Evolutionary conservation across 345 rosid genomes (phyloP).

Genomic region (Nephelium lappaceum): DNA sequence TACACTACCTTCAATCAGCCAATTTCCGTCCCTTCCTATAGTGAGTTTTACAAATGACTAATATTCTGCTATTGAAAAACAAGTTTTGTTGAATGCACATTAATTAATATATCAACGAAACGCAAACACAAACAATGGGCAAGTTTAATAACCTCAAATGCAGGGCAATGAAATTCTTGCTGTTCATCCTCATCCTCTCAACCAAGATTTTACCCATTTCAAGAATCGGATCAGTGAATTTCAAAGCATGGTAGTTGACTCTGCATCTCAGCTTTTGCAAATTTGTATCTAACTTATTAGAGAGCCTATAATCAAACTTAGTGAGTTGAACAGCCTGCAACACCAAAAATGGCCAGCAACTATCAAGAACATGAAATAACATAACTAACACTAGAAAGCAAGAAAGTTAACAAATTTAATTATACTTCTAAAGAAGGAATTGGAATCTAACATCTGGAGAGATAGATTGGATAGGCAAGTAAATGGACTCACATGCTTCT

Average conservation of each 20-base stretch:
- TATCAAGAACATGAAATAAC: not conserved
- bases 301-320: conserved; percentile 90
- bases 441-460: not conserved
- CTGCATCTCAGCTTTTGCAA: conserved; percentile 94
- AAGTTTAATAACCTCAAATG: conserved; percentile 67
- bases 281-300: conserved; percentile 63
- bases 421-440: not conserved
- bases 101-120: not conserved
- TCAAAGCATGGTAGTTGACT: conserved; percentile 85
- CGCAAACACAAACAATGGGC: not conserved
- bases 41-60: no score
- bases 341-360: conserved; percentile 11
- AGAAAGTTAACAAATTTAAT: no score
- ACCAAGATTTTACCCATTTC: conserved; percentile 67
- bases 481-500: conserved; percentile 50
- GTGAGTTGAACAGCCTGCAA: conserved; percentile 84
- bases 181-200: conserved; percentile 68
- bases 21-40: not conserved
- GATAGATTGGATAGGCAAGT: not conserved
- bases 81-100: not conserved
- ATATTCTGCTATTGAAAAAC: no score
- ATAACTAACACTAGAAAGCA: no score
- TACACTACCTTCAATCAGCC: conserved; percentile 12
- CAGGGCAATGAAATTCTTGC: conserved; percentile 73
- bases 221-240: conserved; percentile 64